These are phyloP conservation scores for Fomitopsis serialis DNA, from an alignment of 768 basidiomycete species.

Conservation along the genomic window DNA sequence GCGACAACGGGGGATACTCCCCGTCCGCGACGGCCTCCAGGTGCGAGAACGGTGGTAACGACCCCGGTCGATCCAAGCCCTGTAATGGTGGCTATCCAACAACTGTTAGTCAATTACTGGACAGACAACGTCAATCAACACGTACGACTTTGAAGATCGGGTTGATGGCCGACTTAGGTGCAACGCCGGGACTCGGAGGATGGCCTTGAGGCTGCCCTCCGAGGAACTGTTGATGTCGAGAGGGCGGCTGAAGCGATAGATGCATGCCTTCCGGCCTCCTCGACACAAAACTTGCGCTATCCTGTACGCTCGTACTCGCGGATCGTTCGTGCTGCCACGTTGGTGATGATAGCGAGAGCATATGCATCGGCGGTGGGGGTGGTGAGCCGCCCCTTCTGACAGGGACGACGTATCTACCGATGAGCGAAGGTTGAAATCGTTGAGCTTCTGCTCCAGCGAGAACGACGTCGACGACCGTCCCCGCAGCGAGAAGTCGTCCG, in stretches of 20 bases:
- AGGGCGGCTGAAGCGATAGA: conserved; percentile 15
- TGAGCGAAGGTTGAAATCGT: conserved; percentile 69
- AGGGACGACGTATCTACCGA: conserved; percentile 59
- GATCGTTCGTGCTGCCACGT: conserved; percentile 24
- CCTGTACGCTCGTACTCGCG: conserved; percentile 14
- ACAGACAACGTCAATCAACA: conserved; percentile 16
- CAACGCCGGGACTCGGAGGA: conserved; percentile 55
- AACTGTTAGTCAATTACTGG: neutral
- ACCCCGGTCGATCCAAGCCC: conserved; percentile 19
- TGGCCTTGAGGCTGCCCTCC: conserved; percentile 46
- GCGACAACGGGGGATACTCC: conserved; percentile 66
- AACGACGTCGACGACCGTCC: conserved; percentile 78
- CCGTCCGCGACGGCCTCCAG: conserved; percentile 81
- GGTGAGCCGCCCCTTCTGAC: conserved; percentile 70
- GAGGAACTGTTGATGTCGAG: conserved; percentile 29
- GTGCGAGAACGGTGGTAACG: conserved; percentile 74
- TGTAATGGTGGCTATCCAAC: conserved; percentile 16
- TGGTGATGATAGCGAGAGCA: conserved; percentile 66
- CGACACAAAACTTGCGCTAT: conserved; percentile 12
- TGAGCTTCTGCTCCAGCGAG: conserved; percentile 70
- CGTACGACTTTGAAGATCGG: conserved; percentile 91
- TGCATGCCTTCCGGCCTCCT: conserved; percentile 14
- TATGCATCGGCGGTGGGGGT: conserved; percentile 49
- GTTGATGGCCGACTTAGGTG: conserved; percentile 69
- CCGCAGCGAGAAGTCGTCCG: conserved; percentile 63